Base-by-base conservation (phyloP, 139 green algal species). In the Mychonastes homosphaera region DNA sequence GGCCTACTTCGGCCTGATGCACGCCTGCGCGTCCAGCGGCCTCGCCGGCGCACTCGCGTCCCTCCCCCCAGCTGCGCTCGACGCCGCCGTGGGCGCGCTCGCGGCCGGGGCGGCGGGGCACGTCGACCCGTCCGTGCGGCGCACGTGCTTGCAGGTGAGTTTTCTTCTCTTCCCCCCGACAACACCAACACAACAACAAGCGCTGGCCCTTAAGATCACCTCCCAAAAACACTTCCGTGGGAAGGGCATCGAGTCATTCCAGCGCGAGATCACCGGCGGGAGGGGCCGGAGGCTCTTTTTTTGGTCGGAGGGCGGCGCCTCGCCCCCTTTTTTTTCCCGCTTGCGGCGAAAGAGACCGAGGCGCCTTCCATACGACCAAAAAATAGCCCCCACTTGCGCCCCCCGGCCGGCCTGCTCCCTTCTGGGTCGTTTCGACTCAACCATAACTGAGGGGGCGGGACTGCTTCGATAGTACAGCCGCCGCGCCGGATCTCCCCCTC, bases 1-100 rank as follows among this genome's bases (percentile, higher is more conserved):
- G 8, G 45, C 63, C 2, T 90, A 86, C 72, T 90, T 87, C 67
- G 30, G 43, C n/a, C 67, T 92, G 56, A 56, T 87, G 38, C 72
- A 80, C 21, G 62, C 47, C n/a, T 26, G 90, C 19, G 62, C 63
- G 54, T 26, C 64, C 41, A 58, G 66, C 32, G 55, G 50, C 15
- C 47, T 79, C 15, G 44, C 54, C 38, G 30, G 29, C 21, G 47
- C 55, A 24, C 60, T 82, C 44, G 50, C 78, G 23, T 58, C 48
- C 33, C 38, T 47, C 12, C 23, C 59, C 12, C 58, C 79, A n/a
- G 52, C 62, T 1, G 64, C 62, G 34, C 62, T 91, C 47, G 65
- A 83, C 46, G 73, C 62, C 27, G 51, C 84, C 33, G 53, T 89
- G 36, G 58, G 40, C n/a, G 73, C 53, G 7, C 40, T 81, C 4